These are phyloP conservation scores for Boletus subparvulus DNA, from an alignment of 768 basidiomycete species.

Conservation along the genomic window DNA sequence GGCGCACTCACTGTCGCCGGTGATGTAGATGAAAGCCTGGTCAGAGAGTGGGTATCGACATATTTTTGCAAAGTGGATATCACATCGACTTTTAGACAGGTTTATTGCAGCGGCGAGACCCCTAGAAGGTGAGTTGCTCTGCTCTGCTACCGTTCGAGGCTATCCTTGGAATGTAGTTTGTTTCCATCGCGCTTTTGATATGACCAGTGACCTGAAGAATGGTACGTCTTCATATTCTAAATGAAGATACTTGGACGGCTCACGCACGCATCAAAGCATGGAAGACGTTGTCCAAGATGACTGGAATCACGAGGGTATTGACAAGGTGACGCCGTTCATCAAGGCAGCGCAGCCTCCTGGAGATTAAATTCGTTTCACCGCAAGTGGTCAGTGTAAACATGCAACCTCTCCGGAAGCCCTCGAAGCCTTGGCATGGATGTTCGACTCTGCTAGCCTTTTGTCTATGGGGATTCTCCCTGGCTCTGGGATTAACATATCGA, in stretches of 20 bases:
- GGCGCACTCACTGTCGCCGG: constrained; percentile 59
- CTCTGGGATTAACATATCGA: constrained; percentile 67
- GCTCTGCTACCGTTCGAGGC: background rate
- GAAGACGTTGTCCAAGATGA: constrained; percentile 51
- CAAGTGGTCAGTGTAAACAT: constrained; percentile 53
- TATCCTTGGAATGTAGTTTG: constrained; percentile 48
- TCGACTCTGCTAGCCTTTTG: constrained; percentile 22
- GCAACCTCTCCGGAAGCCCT: constrained; percentile 42
- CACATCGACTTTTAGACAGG: constrained; percentile 32
- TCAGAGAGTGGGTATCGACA: constrained; percentile 41
- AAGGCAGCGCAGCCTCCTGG: background rate
- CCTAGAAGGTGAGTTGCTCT: constrained; percentile 51
- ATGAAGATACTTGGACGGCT: background rate
- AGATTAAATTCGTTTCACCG: background rate
- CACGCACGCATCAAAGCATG: constrained; percentile 20
- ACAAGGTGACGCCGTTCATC: constrained; percentile 58
- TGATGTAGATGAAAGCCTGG: constrained; percentile 55
- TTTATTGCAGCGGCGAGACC: constrained; percentile 58
- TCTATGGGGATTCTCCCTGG: constrained; percentile 59
- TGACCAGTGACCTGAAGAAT: constrained; percentile 55
- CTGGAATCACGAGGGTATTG: constrained; percentile 70
- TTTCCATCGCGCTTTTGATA: constrained; percentile 79
- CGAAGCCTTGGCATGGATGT: constrained; percentile 40
- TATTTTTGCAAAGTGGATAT: background rate
- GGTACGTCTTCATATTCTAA: constrained; percentile 37